These are phyloP conservation scores for Metschnikowia drakensbergensis DNA, from an alignment of 805 yeast genomes.

Conservation along the genomic window DNA sequence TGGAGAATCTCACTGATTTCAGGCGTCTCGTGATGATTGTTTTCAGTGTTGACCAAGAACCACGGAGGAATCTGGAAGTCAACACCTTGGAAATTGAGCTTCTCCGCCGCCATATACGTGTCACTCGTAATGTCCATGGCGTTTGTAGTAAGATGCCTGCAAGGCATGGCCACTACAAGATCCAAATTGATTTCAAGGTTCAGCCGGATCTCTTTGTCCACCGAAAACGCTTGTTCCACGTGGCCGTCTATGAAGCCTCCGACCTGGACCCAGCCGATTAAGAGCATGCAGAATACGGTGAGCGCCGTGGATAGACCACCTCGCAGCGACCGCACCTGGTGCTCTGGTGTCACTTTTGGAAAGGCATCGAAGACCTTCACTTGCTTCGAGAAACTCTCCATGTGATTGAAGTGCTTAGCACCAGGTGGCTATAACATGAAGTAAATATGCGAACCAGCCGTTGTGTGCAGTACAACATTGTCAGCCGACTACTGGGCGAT, in stretches of 20 bases:
- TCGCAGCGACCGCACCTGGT: conserved; percentile 66
- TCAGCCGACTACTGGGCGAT: background rate
- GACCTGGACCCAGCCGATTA: conserved; percentile 77
- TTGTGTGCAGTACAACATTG: background rate
- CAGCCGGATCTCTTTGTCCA: conserved; percentile 57
- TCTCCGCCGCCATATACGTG: conserved; percentile 70
- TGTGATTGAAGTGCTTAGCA: conserved; percentile 9
- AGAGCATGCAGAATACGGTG: conserved; percentile 57
- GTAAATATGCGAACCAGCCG: background rate
- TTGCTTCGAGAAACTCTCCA: conserved; percentile 34
- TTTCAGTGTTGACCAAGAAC: conserved; percentile 44
- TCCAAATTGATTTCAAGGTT: conserved; percentile 73
- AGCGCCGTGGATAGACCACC: conserved; percentile 73
- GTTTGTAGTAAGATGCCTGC: conserved; percentile 69
- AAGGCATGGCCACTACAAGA: conserved; percentile 78
- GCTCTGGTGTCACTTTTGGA: conserved; percentile 46
- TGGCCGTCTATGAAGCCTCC: conserved; percentile 84
- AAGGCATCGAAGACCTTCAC: conserved; percentile 48
- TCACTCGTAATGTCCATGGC: conserved; percentile 78
- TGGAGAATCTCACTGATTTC: conserved; percentile 64
- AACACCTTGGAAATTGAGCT: conserved; percentile 66
- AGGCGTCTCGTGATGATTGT: conserved; percentile 50
- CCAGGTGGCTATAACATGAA: conserved; percentile 1
- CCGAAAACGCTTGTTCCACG: conserved; percentile 71
- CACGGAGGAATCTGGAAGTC: conserved; percentile 50